Evolutionary conservation across 1,284 basidiomycete genomes (phyloP).

Genomic region (Grifola frondosa): DNA sequence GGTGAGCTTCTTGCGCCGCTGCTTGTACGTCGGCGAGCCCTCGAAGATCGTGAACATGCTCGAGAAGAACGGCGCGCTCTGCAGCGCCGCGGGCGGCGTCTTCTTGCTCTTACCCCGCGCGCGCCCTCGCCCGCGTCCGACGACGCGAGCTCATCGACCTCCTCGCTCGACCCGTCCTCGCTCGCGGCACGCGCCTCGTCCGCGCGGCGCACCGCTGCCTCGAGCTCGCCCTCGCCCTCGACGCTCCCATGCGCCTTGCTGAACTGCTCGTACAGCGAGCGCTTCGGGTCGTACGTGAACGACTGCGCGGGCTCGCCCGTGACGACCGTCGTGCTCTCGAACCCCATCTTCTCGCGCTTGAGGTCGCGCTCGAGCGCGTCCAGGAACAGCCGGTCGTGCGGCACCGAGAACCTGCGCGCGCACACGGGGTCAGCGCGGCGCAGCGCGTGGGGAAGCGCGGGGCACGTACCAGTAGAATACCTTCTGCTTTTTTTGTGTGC

Average conservation of each 20-base stretch:
- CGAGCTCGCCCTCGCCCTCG: constrained; percentile 57
- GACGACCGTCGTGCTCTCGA: constrained; percentile 78
- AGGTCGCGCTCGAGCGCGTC: constrained; percentile 92
- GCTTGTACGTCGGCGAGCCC: constrained; percentile 83
- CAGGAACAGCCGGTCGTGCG: constrained; percentile 92
- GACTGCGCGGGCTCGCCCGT: constrained; percentile 79
- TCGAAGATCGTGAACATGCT: constrained; percentile 79
- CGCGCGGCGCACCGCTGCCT: constrained; percentile 48
- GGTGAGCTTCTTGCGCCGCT: constrained; percentile 73
- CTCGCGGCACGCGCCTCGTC: constrained; percentile 33
- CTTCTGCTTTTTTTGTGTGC: constrained; percentile 95
- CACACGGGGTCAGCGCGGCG: neutral
- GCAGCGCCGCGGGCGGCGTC: constrained; percentile 19
- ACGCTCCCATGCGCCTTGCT: constrained; percentile 50
- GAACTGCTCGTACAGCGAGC: constrained; percentile 87
- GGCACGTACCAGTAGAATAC: constrained; percentile 84
- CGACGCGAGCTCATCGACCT: constrained; percentile 19
- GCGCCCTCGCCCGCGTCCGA: constrained; percentile 19
- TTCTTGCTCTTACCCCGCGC: constrained; percentile 14
- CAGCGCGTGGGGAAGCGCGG: neutral
- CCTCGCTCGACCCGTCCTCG: constrained; percentile 26
- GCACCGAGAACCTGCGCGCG: constrained; percentile 69
- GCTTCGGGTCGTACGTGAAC: constrained; percentile 82
- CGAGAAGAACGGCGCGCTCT: constrained; percentile 55
- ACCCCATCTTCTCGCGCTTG: constrained; percentile 87